Conservation (phyloP, 2,329 filamentous ascomycete genomes). For the Aspergillus piperis region DNA sequence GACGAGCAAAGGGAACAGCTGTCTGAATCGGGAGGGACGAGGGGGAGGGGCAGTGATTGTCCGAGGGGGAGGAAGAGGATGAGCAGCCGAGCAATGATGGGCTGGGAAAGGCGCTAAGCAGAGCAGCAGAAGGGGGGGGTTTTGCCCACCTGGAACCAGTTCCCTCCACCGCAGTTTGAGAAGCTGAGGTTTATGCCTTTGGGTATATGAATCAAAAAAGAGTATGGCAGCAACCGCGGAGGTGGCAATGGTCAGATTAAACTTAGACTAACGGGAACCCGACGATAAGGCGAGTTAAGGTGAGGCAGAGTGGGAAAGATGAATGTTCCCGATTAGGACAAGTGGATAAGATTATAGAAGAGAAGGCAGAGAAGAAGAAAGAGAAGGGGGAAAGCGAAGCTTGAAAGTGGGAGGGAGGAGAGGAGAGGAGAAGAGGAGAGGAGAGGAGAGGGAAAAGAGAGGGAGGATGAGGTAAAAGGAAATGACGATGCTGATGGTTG, state of each 20-base stretch:
- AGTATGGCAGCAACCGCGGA: background rate
- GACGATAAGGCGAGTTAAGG: conserved; percentile 2
- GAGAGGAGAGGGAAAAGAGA: conserved; percentile 7
- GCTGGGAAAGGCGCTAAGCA: background rate
- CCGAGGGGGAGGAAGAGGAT: background rate
- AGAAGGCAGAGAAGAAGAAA: background rate
- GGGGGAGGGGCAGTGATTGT: conserved; percentile 14
- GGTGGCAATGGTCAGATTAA: conserved; percentile 5
- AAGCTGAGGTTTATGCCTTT: background rate
- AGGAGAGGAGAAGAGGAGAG: conserved; percentile 1
- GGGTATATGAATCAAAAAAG: background rate
- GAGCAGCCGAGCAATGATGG: background rate
- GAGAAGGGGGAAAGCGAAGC: background rate
- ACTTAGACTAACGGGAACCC: conserved; percentile 6
- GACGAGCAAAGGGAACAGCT: conserved; percentile 13
- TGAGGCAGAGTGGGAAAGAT: conserved; percentile 1
- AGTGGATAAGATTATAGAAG: conserved; percentile 5
- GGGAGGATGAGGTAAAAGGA: conserved; percentile 3
- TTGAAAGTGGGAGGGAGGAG: background rate
- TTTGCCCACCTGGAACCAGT: conserved; percentile 11
- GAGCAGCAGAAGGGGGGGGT: conserved; percentile 7
- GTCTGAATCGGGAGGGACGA: conserved; percentile 16
- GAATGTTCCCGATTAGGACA: conserved; percentile 7
- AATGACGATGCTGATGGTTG: conserved; percentile 4
- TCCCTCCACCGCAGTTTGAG: background rate